Percentiles rank a stretch among this genome's conserved stretches.
Evolutionary conservation across 2,329 filamentous ascomycete species (phyloP).

Genomic region (Sphaerostilbella broomeana): DNA sequence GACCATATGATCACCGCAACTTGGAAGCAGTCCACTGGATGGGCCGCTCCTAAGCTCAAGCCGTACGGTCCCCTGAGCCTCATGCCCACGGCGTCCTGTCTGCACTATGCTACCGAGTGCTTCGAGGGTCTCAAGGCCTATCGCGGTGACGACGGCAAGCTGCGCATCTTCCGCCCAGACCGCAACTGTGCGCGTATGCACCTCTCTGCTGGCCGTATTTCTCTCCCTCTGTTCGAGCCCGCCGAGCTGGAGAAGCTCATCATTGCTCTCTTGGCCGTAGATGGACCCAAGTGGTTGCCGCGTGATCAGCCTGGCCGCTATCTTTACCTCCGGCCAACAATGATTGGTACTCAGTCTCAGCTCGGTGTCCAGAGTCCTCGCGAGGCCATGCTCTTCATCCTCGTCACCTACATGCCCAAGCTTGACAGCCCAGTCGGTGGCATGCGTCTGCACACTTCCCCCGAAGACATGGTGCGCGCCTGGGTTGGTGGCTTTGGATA

Average conservation of each 20-base stretch:
- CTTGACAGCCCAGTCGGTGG: slow-evolving; percentile 48
- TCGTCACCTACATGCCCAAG: slow-evolving; percentile 56
- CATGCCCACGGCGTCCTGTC: slow-evolving; percentile 71
- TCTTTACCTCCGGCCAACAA: slow-evolving; percentile 78
- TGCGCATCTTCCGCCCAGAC: slow-evolving; percentile 72
- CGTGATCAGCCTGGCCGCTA: slow-evolving; percentile 59
- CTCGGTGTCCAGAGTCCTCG: slow-evolving; percentile 74
- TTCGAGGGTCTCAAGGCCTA: slow-evolving; percentile 83
- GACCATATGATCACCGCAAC: slow-evolving; percentile 81
- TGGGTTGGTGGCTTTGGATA: slow-evolving; percentile 93
- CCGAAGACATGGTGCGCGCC: slow-evolving; percentile 77
- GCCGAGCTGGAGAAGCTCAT: slow-evolving; percentile 69
- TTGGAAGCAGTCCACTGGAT: slow-evolving; percentile 62
- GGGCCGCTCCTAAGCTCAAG: slow-evolving; percentile 65
- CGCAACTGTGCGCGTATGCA: slow-evolving; percentile 62
- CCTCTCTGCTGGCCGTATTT: slow-evolving; percentile 57
- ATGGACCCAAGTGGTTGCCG: slow-evolving; percentile 75
- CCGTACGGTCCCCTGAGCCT: slow-evolving; percentile 73
- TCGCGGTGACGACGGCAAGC: slow-evolving; percentile 66
- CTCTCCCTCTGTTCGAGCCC: slow-evolving; percentile 67
- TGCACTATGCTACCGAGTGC: slow-evolving; percentile 88
- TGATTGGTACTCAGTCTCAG: slow-evolving; percentile 76
- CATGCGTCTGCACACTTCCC: slow-evolving; percentile 70
- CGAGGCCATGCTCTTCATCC: slow-evolving; percentile 84
- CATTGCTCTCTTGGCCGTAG: slow-evolving; percentile 61